phyloP scores from a whole-genome alignment of 257 asterid genomes.

The Salvia miltiorrhiza region DNA sequence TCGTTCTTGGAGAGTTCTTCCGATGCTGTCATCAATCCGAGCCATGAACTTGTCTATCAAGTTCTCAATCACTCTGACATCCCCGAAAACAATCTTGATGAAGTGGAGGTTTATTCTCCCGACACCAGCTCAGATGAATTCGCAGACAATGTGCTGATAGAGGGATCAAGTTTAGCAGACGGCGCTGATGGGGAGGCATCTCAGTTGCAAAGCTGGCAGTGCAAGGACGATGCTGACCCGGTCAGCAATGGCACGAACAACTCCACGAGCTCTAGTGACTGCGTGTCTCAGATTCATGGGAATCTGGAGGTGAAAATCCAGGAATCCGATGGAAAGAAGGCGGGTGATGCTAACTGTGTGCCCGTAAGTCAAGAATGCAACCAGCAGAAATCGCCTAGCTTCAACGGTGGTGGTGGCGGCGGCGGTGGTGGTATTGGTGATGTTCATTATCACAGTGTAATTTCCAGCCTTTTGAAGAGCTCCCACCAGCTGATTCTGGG shows the following conservation, averaged over 20 bases:
- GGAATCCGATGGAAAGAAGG: constrained; percentile 27
- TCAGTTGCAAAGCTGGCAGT: constrained; percentile 45
- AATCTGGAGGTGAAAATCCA: constrained; percentile 32
- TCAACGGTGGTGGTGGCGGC: constrained; percentile 34
- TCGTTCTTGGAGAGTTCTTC: constrained; percentile 43
- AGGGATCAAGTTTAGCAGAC: constrained; percentile 44
- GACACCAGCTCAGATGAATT: constrained; percentile 43
- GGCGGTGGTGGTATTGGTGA: no score
- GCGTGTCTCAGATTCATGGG: constrained; percentile 54
- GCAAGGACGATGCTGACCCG: constrained; percentile 58
- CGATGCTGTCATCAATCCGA: constrained; percentile 29
- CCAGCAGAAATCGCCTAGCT: constrained; percentile 35
- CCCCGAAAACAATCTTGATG: constrained; percentile 35
- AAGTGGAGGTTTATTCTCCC: constrained; percentile 39
- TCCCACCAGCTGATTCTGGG: constrained; percentile 73
- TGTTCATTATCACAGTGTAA: constrained; percentile 62
- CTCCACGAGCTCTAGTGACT: constrained; percentile 60
- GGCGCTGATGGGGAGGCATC: constrained; percentile 46
- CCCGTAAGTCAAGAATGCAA: constrained; percentile 37
- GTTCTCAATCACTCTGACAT: constrained; percentile 21
- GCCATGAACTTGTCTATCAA: constrained; percentile 21
- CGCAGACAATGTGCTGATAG: constrained; percentile 40
- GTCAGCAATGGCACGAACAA: constrained; percentile 42
- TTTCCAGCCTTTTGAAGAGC: constrained; percentile 66
- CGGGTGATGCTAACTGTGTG: neutral